phyloP scores from a whole-genome alignment of 306 rosid species.

The Pyrus communis region DNA sequence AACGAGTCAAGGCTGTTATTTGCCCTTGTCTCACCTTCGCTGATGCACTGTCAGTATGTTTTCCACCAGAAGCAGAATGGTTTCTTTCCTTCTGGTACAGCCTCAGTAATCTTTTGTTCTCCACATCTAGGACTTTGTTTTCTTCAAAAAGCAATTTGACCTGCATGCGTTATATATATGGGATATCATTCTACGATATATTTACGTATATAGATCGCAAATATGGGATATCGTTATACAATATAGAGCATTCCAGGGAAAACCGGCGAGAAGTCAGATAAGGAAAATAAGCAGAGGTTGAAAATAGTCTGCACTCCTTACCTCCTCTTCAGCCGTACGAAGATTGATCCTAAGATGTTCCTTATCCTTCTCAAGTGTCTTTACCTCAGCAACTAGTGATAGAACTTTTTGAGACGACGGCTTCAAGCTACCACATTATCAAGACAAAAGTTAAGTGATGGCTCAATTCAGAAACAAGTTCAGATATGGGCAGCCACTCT shows the following conservation, averaged over 20 bases:
- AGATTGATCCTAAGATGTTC: slow-evolving; percentile 75
- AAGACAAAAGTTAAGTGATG: neutral
- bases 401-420: slow-evolving; percentile 55
- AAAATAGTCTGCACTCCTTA: slow-evolving; percentile 18
- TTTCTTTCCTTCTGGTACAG: slow-evolving; percentile 40
- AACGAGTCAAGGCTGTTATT: neutral
- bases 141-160: slow-evolving; percentile 70
- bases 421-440: slow-evolving; percentile 46
- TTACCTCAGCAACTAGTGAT: slow-evolving; percentile 58
- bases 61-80: slow-evolving; percentile 47
- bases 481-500: neutral
- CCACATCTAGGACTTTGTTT: slow-evolving; percentile 53
- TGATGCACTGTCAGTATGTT: slow-evolving; percentile 49
- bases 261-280: neutral
- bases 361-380: slow-evolving; percentile 65
- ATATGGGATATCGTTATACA: neutral
- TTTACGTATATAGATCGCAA: neutral
- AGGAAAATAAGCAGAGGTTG: neutral
- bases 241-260: neutral
- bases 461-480: neutral
- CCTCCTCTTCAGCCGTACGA: slow-evolving; percentile 89
- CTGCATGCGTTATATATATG: slow-evolving; percentile 13
- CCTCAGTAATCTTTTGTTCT: slow-evolving; percentile 48
- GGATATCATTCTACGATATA: too few relatives aligned
- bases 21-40: slow-evolving; percentile 50